These are phyloP conservation scores for Cucumis hystrix DNA, from an alignment of 306 rosid genomes.

Conservation along the genomic window DNA sequence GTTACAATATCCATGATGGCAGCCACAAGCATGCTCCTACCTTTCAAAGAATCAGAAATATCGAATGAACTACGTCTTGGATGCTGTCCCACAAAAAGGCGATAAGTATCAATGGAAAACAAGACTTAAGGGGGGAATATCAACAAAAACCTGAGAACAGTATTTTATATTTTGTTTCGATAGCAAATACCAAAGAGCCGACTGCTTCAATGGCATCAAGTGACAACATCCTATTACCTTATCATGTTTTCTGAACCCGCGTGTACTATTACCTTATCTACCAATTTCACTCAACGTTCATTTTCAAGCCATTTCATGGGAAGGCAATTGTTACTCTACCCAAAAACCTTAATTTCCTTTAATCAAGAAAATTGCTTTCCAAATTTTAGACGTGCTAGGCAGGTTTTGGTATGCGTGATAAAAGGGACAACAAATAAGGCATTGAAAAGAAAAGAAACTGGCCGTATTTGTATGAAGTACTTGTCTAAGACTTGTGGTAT, in stretches of 20 bases:
- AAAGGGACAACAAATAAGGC: neutral
- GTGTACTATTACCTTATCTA: neutral
- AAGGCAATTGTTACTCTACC: neutral
- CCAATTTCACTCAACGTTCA: neutral
- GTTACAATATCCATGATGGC: conserved; percentile 92
- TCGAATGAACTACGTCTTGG: conserved; percentile 65
- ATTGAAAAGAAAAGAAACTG: neutral
- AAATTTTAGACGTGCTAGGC: neutral
- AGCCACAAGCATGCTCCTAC: conserved; percentile 98
- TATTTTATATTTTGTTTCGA: neutral
- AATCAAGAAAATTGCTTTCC: neutral
- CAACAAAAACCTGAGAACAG: conserved; percentile 7
- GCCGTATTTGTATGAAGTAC: neutral
- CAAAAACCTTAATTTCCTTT: neutral
- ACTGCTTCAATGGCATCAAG: neutral
- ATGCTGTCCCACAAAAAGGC: conserved; percentile 44
- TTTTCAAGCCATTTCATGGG: neutral
- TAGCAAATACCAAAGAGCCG: neutral
- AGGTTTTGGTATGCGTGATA: neutral
- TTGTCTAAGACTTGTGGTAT: neutral
- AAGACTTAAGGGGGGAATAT: conserved; percentile 7
- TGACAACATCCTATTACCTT: neutral
- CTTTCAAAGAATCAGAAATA: conserved; percentile 75
- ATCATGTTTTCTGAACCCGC: neutral
- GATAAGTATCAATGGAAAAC: conserved; percentile 20